phyloP scores from a whole-genome alignment of 257 asterid genomes.

The Plantago elongata region DNA sequence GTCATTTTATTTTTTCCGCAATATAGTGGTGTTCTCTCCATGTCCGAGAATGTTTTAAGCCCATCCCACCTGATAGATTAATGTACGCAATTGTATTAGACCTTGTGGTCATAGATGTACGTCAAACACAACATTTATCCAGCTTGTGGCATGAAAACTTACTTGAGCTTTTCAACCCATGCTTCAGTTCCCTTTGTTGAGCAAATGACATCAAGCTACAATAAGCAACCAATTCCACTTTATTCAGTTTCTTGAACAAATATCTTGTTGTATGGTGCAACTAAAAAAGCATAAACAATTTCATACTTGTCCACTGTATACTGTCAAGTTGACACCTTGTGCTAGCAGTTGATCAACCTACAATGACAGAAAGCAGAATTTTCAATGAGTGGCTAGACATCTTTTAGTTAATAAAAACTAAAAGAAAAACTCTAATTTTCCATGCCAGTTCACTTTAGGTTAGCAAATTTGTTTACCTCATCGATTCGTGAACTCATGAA shows the following conservation, averaged over 20 bases:
- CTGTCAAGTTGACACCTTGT: slow-evolving; percentile 74
- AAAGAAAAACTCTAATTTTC: too few species aligned
- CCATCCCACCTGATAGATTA: slow-evolving; percentile 73
- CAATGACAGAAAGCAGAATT: not conserved
- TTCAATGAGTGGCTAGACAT: too few species aligned
- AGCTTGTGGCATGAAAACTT: slow-evolving; percentile 24
- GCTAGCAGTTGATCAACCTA: slow-evolving; percentile 81
- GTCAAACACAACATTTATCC: not conserved
- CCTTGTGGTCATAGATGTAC: not conserved
- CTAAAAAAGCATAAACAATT: not conserved
- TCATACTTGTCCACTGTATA: slow-evolving; percentile 92
- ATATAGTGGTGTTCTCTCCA: slow-evolving; percentile 54
- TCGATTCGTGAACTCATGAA: slow-evolving; percentile 84
- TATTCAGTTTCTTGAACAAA: not conserved
- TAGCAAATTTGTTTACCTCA: slow-evolving; percentile 43
- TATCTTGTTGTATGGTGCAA: not conserved
- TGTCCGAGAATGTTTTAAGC: slow-evolving; percentile 44
- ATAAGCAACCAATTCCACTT: slow-evolving; percentile 8
- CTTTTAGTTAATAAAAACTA: too few species aligned
- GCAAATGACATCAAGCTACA: slow-evolving; percentile 86
- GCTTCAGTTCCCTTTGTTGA: slow-evolving; percentile 88
- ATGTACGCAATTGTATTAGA: not conserved
- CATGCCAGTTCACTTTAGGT: too few species aligned
- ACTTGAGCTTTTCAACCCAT: slow-evolving; percentile 91
- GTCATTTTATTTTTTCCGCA: slow-evolving; percentile 50